A percentile compares a stretch with the other conserved stretches of the same genome.
Conservation (phyloP, 2,329 filamentous ascomycete genomes). For the Neophaeococcomyces mojaviensis region DNA sequence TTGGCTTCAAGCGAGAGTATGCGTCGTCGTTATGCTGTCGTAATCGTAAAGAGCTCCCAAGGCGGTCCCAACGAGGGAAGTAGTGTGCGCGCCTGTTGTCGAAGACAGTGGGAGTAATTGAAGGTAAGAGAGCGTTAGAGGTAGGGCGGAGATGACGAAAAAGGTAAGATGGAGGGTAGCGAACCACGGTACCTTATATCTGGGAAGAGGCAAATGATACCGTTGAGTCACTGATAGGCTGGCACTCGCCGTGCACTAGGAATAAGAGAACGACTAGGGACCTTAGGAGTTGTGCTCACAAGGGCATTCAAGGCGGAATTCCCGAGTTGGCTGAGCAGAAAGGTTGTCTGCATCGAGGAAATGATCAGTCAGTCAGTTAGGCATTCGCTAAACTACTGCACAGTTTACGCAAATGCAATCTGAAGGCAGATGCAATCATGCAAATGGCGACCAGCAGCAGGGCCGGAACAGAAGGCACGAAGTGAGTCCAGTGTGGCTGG, state of each 20-base stretch:
- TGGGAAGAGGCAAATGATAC: conserved; percentile 12
- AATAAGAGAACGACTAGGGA: conserved; percentile 14
- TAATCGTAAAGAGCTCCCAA: conserved; percentile 22
- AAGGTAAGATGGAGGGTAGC: conserved; percentile 45
- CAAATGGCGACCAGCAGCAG: conserved; percentile 2
- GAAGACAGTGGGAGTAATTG: conserved; percentile 36
- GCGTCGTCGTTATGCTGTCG: conserved; percentile 1
- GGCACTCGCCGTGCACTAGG: conserved; percentile 17
- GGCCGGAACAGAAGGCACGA: neutral
- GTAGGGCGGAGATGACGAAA: conserved; percentile 23
- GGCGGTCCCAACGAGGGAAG: conserved; percentile 52
- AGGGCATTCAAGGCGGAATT: conserved; percentile 12
- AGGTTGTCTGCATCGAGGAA: conserved; percentile 1
- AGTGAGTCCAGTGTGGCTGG: conserved; percentile 9
- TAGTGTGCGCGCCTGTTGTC: conserved; percentile 56
- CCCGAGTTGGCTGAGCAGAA: conserved; percentile 12
- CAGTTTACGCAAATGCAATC: conserved; percentile 3
- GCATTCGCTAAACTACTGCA: conserved; percentile 6
- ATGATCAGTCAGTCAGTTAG: conserved; percentile 7
- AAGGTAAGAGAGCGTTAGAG: conserved; percentile 10
- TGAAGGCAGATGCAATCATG: conserved; percentile 9
- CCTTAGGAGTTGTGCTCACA: neutral
- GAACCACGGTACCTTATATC: conserved; percentile 30
- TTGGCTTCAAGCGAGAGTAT: conserved; percentile 9
- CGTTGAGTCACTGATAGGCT: conserved; percentile 19